Conservation (phyloP, 768 basidiomycete species). For the Fomitopsis pulvina region DNA sequence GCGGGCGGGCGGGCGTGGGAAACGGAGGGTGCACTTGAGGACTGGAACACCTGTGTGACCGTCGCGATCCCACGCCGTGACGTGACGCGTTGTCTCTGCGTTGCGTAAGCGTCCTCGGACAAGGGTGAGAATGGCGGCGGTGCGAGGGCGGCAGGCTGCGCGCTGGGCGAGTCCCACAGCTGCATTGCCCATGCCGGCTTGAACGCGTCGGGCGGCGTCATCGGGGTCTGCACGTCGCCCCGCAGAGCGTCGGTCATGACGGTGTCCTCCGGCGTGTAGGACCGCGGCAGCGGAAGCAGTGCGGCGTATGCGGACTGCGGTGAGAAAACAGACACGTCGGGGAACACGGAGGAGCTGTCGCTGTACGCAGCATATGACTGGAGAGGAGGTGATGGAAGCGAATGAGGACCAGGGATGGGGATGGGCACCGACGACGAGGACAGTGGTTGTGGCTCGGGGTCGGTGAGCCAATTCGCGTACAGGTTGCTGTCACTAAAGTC, state of each 20-base stretch:
- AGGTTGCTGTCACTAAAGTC: slow-evolving; percentile 37
- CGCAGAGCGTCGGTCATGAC: slow-evolving; percentile 18
- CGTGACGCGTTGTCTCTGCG: slow-evolving; percentile 30
- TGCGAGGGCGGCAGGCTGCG: slow-evolving; percentile 22
- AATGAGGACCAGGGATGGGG: slow-evolving; percentile 39
- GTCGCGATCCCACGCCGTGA: slow-evolving; percentile 36
- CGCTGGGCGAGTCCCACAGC: slow-evolving; percentile 50
- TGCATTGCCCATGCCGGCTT: slow-evolving; percentile 60
- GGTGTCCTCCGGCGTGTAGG: slow-evolving; percentile 41
- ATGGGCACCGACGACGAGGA: slow-evolving; percentile 52
- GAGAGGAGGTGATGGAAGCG: slow-evolving; percentile 15
- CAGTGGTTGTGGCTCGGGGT: slow-evolving; percentile 37
- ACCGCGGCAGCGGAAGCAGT: slow-evolving; percentile 52
- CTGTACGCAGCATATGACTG: slow-evolving; percentile 45
- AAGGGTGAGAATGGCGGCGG: slow-evolving; percentile 28
- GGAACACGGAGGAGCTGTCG: slow-evolving; percentile 36
- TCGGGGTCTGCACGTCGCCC: slow-evolving; percentile 2
- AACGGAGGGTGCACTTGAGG: slow-evolving; percentile 63
- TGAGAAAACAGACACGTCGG: slow-evolving; percentile 48
- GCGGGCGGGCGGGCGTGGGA: slow-evolving; percentile 40
- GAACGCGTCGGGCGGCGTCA: slow-evolving; percentile 8
- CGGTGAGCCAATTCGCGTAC: slow-evolving; percentile 58
- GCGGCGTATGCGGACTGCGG: slow-evolving; percentile 51
- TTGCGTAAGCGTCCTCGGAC: slow-evolving; percentile 33
- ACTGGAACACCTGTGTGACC: slow-evolving; percentile 56